Evolutionary conservation across 176 grass and related monocot species (phyloP).

Genomic region (Ensete ventricosum): DNA sequence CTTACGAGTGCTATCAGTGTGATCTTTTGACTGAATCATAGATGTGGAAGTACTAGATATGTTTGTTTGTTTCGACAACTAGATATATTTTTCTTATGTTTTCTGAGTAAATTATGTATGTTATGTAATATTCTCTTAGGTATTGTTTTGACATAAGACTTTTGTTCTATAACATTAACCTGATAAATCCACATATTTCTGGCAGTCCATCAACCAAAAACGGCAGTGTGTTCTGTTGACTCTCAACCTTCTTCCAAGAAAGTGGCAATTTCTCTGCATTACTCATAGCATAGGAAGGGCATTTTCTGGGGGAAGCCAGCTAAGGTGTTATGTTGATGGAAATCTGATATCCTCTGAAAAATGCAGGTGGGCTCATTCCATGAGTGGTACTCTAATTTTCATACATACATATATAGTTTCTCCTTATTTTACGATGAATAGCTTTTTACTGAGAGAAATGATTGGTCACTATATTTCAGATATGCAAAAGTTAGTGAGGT

Average conservation of each 20-base stretch:
- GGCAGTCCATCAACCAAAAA: conserved; percentile 85
- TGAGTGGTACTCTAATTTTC: not conserved
- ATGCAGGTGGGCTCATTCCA: conserved; percentile 48
- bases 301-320: conserved; percentile 84
- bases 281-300: conserved; percentile 91
- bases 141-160: not conserved
- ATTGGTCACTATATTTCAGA: conserved; percentile 27
- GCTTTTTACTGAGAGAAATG: conserved; percentile 11
- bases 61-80: not conserved
- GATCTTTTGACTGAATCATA: not conserved
- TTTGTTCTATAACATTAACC: not conserved
- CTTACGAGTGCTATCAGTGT: not conserved
- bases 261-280: conserved; percentile 91
- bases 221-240: conserved; percentile 70
- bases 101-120: too few relatives aligned
- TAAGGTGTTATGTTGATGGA: conserved; percentile 81
- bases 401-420: not conserved
- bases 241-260: conserved; percentile 59
- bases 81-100: too few relatives aligned
- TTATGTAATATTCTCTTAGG: not conserved
- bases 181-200: conserved; percentile 1
- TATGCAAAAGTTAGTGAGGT: conserved; percentile 87
- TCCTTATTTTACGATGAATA: conserved; percentile 16
- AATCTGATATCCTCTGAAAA: conserved; percentile 77
- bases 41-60: not conserved